Evolutionary conservation across 495 filamentous ascomycete species (phyloP).

Genomic region (Umbilicaria muhlenbergii): DNA sequence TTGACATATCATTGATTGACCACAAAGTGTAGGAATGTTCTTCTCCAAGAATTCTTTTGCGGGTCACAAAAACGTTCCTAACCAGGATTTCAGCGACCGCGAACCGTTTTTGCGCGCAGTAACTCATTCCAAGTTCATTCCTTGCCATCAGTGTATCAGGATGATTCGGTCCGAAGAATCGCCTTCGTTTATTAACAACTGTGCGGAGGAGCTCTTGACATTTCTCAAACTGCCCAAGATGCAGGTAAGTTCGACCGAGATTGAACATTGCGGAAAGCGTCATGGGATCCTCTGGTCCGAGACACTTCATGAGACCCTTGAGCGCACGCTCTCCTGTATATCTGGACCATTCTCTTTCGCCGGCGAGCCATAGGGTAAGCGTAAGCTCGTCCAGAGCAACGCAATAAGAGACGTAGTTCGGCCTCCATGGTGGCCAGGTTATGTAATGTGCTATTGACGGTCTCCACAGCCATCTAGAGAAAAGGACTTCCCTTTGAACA

Average conservation of each 20-base stretch:
- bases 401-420: slow-evolving; percentile 1
- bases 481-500: slow-evolving; percentile 2
- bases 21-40: slow-evolving; percentile 22
- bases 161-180: slow-evolving; percentile 10
- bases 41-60: slow-evolving; percentile 15
- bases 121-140: slow-evolving; percentile 13
- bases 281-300: slow-evolving; percentile 11
- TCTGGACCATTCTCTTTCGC: neutral
- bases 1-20: slow-evolving; percentile 21
- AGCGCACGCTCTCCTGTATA: slow-evolving; percentile 10
- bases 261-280: slow-evolving; percentile 14
- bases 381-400: slow-evolving; percentile 5
- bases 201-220: slow-evolving; percentile 2
- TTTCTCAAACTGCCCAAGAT: slow-evolving; percentile 9
- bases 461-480: slow-evolving; percentile 1
- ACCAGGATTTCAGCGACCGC: slow-evolving; percentile 12
- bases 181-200: slow-evolving; percentile 7
- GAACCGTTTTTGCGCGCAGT: slow-evolving; percentile 5
- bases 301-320: slow-evolving; percentile 3
- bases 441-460: slow-evolving; percentile 3
- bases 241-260: slow-evolving; percentile 13
- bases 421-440: slow-evolving; percentile 3
- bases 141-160: slow-evolving; percentile 12
- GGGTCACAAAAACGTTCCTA: slow-evolving; percentile 8
- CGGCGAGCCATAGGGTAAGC: slow-evolving; percentile 6